These are phyloP conservation scores for Boletus insuetus DNA, from an alignment of 768 basidiomycete genomes.

Conservation along the genomic window DNA sequence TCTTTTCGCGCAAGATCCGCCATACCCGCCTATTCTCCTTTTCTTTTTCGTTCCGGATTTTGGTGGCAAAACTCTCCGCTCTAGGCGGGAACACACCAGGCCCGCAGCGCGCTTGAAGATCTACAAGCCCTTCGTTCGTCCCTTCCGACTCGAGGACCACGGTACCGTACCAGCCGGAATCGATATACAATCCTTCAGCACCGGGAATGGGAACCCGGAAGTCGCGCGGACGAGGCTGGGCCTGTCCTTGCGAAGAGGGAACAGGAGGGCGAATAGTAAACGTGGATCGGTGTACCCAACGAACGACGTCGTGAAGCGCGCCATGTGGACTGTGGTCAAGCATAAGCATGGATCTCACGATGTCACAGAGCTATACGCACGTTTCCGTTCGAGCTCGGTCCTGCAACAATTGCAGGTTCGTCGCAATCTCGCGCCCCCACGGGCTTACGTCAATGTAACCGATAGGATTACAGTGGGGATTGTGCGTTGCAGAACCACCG, in stretches of 20 bases:
- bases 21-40: slow-evolving; percentile 56
- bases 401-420: slow-evolving; percentile 72
- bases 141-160: slow-evolving; percentile 85
- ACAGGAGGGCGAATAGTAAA: slow-evolving; percentile 61
- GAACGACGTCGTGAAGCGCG: slow-evolving; percentile 73
- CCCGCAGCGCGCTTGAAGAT: slow-evolving; percentile 73
- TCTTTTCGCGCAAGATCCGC: slow-evolving; percentile 73
- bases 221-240: slow-evolving; percentile 23
- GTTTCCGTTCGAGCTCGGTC: slow-evolving; percentile 78
- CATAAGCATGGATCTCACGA: slow-evolving; percentile 1
- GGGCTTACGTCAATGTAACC: slow-evolving; percentile 71
- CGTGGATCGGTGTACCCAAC: slow-evolving; percentile 81
- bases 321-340: slow-evolving; percentile 63
- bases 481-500: slow-evolving; percentile 28
- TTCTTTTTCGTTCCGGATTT: slow-evolving; percentile 37
- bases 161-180: slow-evolving; percentile 80
- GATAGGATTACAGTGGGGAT: slow-evolving; percentile 56
- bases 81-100: slow-evolving; percentile 64
- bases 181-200: slow-evolving; percentile 54
- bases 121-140: slow-evolving; percentile 79
- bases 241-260: slow-evolving; percentile 28
- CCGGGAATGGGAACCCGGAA: slow-evolving; percentile 51
- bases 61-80: slow-evolving; percentile 36
- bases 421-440: slow-evolving; percentile 76
- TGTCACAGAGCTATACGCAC: slow-evolving; percentile 43